These are phyloP conservation scores for Adansonia grandidieri DNA, from an alignment of 441 rosid species.

Conservation along the genomic window DNA sequence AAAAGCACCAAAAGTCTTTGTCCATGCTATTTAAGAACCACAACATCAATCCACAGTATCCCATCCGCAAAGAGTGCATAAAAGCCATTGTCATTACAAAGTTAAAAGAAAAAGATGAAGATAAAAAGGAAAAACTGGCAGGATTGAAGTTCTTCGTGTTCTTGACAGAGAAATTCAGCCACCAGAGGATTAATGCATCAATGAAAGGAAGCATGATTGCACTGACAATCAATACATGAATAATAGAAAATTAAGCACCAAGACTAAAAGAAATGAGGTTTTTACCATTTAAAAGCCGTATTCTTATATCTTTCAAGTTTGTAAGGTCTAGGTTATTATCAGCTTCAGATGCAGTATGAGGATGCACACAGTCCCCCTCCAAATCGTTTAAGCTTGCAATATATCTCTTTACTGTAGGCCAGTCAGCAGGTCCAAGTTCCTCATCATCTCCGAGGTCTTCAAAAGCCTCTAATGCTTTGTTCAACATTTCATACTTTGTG, in stretches of 20 bases:
- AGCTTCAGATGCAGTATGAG: constrained; percentile 49
- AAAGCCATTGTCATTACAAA: neutral
- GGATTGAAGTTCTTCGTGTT: neutral
- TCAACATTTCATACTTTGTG: constrained; percentile 89
- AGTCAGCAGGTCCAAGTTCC: constrained; percentile 94
- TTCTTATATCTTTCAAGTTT: constrained; percentile 70
- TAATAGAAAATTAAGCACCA: neutral
- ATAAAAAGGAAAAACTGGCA: neutral
- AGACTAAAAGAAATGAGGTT: constrained; percentile 17
- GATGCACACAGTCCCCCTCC: constrained; percentile 54
- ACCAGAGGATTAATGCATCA: constrained; percentile 10
- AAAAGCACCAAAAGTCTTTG: constrained; percentile 9
- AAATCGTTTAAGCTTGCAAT: constrained; percentile 62
- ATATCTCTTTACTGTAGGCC: constrained; percentile 75
- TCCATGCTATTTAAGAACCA: neutral
- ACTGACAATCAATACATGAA: neutral
- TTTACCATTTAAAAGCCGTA: constrained; percentile 84
- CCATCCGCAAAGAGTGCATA: neutral
- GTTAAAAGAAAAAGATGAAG: neutral
- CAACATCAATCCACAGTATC: constrained; percentile 4
- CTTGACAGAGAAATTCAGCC: neutral
- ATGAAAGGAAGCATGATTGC: neutral
- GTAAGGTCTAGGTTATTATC: constrained; percentile 54
- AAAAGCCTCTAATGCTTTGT: constrained; percentile 77
- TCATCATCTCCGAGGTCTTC: constrained; percentile 90